Conservation (phyloP, 2,329 filamentous ascomycete genomes). For the Biscogniauxia sp. region DNA sequence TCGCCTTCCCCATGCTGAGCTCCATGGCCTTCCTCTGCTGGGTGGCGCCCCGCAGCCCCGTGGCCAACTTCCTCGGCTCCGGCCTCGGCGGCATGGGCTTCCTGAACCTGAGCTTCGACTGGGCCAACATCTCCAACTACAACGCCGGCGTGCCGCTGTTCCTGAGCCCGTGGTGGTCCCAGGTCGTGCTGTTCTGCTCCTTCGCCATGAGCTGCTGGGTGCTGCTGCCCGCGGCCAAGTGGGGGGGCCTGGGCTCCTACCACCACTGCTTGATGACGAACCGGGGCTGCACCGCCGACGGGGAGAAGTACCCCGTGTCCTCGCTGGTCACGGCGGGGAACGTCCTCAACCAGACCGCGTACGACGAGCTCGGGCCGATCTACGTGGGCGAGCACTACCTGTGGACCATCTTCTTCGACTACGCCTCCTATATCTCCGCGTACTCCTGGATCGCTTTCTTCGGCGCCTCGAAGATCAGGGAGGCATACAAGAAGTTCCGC, state of each 20-base stretch:
- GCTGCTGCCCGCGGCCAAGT: conserved; percentile 57
- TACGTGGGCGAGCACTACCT: conserved; percentile 57
- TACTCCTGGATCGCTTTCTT: conserved; percentile 59
- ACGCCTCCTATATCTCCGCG: conserved; percentile 56
- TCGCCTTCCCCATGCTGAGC: conserved; percentile 56
- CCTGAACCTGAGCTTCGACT: conserved; percentile 58
- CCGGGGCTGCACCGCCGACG: conserved; percentile 48
- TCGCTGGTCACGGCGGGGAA: conserved; percentile 41
- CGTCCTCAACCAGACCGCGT: conserved; percentile 49
- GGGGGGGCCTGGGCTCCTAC: conserved; percentile 51
- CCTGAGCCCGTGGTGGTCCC: conserved; percentile 58
- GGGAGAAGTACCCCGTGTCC: conserved; percentile 43
- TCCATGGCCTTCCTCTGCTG: conserved; percentile 63
- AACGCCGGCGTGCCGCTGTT: conserved; percentile 44
- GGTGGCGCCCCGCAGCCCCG: conserved; percentile 56
- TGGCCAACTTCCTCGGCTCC: conserved; percentile 59
- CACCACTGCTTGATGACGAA: conserved; percentile 58
- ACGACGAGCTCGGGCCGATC: conserved; percentile 49
- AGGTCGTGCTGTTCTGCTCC: conserved; percentile 53
- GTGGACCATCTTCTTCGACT: conserved; percentile 60
- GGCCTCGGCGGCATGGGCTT: conserved; percentile 63
- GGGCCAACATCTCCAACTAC: conserved; percentile 57
- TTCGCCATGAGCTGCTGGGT: conserved; percentile 59
- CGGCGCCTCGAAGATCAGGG: conserved; percentile 46
- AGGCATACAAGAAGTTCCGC: conserved; percentile 43